Evolutionary conservation across 2,329 filamentous ascomycete species (phyloP), one percentile per base, ranked within the genome.

Genomic region (Penicillium polonicum): DNA sequence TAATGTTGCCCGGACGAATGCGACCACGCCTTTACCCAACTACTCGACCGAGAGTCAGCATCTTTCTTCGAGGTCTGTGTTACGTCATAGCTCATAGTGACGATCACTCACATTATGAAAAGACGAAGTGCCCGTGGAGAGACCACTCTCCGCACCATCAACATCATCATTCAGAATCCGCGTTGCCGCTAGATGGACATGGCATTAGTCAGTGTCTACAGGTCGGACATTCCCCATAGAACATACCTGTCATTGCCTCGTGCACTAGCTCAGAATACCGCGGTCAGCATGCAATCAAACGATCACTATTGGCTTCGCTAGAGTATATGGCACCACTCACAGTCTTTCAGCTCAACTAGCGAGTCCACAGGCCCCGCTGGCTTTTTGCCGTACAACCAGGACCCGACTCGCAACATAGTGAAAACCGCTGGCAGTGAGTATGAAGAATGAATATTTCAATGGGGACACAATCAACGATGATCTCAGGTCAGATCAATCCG

Each of bases 161-260:
- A 97, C 88, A 76, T 97, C 91, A 76, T 96, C 92, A 70, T 94
- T 88, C 82, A 96, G 88, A 66, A 96, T 90, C 57, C 90, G 79
- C 9, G 83, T 82, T 5, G 88, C 85, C 39, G 89, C 88, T 72
- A 70, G 73, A 49, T 44, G n/a, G 23, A 6, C 8, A 43, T 61
- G 42, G 17, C 12, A 42, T 50, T 29, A 44, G 51, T 61, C 39
- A 17, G 29, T 35, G 35, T 19, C 21, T 46, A 13, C n/a, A 25
- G 27, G 41, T 23, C 21, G 23, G 4, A 25, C n/a, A 33, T 42
- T 57, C 35, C 21, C 52, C 36, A 39, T 36, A 23, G 35, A 38
- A 57, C 64, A 55, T 75, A 80, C 78, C 78, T 72, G 69, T 69
- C 68, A 80, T 69, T 27, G 78, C 78, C 63, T 75, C 67, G 57